Conservation (phyloP, 148 eudicot species). For the Rhododendron ferrugineum region DNA sequence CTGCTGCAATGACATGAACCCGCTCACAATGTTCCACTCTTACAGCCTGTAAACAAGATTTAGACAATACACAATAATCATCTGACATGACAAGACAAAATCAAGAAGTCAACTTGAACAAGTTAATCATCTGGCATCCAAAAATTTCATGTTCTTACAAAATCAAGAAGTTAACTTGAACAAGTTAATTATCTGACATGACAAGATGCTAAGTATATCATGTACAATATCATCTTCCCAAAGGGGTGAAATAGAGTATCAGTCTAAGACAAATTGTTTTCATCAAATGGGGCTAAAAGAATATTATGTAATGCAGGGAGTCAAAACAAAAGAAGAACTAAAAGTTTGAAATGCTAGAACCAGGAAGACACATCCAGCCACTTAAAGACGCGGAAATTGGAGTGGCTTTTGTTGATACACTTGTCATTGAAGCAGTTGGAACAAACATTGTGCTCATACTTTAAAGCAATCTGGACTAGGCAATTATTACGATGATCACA, state of each 20-base stretch:
- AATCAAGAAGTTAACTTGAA: not conserved
- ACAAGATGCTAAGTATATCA: not conserved
- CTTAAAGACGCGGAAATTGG: not conserved
- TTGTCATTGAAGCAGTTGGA: not conserved
- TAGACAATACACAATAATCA: not conserved
- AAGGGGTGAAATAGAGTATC: no score
- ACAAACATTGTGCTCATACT: not conserved
- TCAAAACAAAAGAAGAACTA: not conserved
- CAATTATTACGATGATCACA: not conserved
- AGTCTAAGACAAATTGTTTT: not conserved
- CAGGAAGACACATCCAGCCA: not conserved
- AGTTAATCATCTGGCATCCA: constrained; percentile 4
- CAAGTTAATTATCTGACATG: not conserved
- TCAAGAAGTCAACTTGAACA: not conserved
- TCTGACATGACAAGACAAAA: not conserved
- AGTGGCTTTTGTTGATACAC: not conserved
- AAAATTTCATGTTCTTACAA: not conserved
- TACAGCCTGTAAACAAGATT: constrained; percentile 50
- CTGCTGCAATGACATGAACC: constrained; percentile 82
- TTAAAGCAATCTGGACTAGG: not conserved
- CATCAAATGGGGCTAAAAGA: not conserved
- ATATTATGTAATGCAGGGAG: not conserved
- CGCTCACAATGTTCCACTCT: constrained; percentile 98
- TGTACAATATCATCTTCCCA: not conserved
- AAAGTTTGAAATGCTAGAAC: constrained; percentile 1